Evolutionary conservation across 2,329 filamentous ascomycete species (phyloP).

Genomic region (Aspergillus hiratsukae): DNA sequence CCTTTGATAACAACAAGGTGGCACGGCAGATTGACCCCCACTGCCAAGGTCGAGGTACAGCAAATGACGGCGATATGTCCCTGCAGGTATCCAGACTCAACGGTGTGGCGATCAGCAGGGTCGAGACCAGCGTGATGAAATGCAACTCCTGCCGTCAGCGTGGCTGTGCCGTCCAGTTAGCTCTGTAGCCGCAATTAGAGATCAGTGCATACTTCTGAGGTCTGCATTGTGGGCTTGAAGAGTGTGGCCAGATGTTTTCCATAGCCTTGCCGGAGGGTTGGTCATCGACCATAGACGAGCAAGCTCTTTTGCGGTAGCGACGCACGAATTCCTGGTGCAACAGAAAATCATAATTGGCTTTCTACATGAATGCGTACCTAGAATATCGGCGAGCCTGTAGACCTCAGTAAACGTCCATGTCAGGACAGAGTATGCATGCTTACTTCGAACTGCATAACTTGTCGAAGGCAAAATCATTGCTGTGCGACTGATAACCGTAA

Average conservation of each 20-base stretch:
- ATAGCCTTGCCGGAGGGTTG: constrained; percentile 52
- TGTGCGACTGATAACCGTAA: constrained; percentile 60
- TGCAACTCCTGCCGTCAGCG: constrained; percentile 59
- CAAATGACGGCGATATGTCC: constrained; percentile 77
- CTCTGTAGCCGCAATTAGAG: neutral
- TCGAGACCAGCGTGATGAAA: constrained; percentile 80
- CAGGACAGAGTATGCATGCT: constrained; percentile 11
- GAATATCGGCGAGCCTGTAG: constrained; percentile 59
- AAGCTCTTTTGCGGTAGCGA: constrained; percentile 63
- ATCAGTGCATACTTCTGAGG: constrained; percentile 49
- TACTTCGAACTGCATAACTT: constrained; percentile 60
- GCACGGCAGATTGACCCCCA: constrained; percentile 79
- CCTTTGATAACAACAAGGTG: constrained; percentile 81
- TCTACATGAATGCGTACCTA: constrained; percentile 60
- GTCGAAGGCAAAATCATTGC: constrained; percentile 75
- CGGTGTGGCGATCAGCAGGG: constrained; percentile 55
- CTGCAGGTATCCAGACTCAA: constrained; percentile 65
- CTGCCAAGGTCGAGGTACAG: constrained; percentile 78
- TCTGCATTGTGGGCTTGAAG: constrained; percentile 56
- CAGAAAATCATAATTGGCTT: constrained; percentile 85
- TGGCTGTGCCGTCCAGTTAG: constrained; percentile 30
- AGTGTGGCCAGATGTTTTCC: constrained; percentile 54
- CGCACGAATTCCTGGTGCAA: constrained; percentile 67
- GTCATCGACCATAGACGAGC: constrained; percentile 61
- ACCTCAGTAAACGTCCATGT: neutral